phyloP scores from a whole-genome alignment of 2,329 filamentous ascomycete genomes.

The Trichoderma citrinoviride region DNA sequence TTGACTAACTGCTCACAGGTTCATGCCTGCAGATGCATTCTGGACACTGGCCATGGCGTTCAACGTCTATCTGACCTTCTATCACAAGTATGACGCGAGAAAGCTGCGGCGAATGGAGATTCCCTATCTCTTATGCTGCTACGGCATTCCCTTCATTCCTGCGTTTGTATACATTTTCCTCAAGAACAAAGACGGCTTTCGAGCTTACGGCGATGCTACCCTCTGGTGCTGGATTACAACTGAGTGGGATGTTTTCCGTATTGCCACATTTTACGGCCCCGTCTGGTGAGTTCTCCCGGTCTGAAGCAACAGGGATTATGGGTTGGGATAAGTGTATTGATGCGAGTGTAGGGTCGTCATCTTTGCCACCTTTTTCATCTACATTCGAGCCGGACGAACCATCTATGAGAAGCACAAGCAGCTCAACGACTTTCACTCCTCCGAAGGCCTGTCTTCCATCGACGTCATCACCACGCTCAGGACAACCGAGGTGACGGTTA shows the following conservation, averaged over 20 bases:
- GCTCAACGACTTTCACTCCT: constrained; percentile 54
- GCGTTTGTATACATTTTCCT: constrained; percentile 67
- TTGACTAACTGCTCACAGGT: constrained; percentile 55
- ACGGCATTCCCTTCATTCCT: constrained; percentile 69
- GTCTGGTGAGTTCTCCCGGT: constrained; percentile 54
- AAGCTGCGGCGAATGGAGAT: constrained; percentile 66
- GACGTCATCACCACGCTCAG: constrained; percentile 51
- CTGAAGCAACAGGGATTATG: too few relatives aligned
- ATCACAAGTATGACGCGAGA: constrained; percentile 65
- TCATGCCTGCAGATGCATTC: constrained; percentile 71
- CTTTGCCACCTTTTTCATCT: constrained; percentile 60
- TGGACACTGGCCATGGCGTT: constrained; percentile 81
- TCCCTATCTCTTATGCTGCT: constrained; percentile 67
- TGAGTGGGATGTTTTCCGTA: constrained; percentile 68
- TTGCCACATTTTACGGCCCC: constrained; percentile 71
- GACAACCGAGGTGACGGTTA: constrained; percentile 64
- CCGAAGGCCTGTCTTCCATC: constrained; percentile 42
- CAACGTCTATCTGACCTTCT: constrained; percentile 82
- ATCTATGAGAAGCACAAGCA: constrained; percentile 67
- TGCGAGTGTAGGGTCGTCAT: constrained; percentile 54
- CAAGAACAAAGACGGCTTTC: constrained; percentile 46
- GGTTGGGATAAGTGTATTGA: neutral
- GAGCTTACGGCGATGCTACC: constrained; percentile 70
- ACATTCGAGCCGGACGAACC: constrained; percentile 61
- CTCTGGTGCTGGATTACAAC: constrained; percentile 78